Evolutionary conservation across 768 basidiomycete species (phyloP), one percentile per base, ranked within the genome.

Genomic region (Glaciozyma martinii): DNA sequence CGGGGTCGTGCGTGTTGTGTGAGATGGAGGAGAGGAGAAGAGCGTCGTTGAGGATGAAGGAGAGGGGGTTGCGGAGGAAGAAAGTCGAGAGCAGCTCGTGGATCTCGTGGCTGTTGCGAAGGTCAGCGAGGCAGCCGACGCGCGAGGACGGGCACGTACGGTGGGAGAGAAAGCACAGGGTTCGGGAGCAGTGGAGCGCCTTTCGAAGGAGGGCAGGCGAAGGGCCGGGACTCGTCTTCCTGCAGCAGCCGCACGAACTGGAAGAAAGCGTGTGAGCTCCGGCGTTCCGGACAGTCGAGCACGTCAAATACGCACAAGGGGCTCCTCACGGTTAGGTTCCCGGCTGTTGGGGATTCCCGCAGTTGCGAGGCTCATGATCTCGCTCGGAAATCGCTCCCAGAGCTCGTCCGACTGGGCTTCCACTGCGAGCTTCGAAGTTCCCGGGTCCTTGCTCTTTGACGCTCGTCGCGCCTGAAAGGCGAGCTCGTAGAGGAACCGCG

Each of bases 31-130:
- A 25, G 50, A 52, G 50, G 27, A 27, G 7, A 10, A 52, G n/a
- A 16, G 50, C 50, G 50, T 52, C 50, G 50, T 52, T 52, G 27
- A 52, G n/a, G 50, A 52, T 25, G 27, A 52, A 52, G 50, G n/a
- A 52, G 50, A 25, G 25, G 15, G 50, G 50, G 5, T 21, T 16
- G 9, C n/a, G 19, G 16, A 16, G 8, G 46, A 47, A 47, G 21
- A 19, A 47, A 3, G n/a, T n/a, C 46, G 46, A 47, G 46, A 47
- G 46, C 10, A 19, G n/a, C 6, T 47, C 16, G 3, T 47, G 46
- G n/a, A 52, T n/a, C 27, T 52, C 50, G n/a, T 16, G 15, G 10
- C 50, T 27, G 25, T 5, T 1, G 50, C 9, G 25, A 1, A 52
- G 15, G 50, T 25, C 15, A 52, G 25, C 4, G 16, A 13, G 21